Evolutionary conservation across 2,329 filamentous ascomycete species (phyloP).

Genomic region (Xylariaceae sp.): DNA sequence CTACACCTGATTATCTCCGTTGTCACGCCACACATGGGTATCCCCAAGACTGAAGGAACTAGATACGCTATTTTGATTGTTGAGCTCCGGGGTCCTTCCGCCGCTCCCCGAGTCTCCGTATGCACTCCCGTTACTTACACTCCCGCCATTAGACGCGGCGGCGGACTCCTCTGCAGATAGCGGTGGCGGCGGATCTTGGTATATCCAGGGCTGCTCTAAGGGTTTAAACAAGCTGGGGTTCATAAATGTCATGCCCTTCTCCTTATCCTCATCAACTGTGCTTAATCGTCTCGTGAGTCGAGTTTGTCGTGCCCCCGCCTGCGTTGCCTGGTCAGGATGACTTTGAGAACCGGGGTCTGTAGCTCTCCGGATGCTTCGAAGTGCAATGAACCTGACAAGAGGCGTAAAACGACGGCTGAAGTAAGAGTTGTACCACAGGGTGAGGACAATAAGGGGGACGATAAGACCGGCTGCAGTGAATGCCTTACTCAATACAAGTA

Average conservation of each 20-base stretch:
- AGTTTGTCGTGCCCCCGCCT: conserved; percentile 31
- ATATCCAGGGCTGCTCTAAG: conserved; percentile 69
- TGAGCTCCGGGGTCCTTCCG: conserved; percentile 4
- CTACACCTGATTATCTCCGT: conserved; percentile 19
- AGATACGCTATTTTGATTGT: conserved; percentile 20
- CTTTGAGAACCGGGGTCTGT: conserved; percentile 45
- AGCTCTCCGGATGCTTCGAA: conserved; percentile 73
- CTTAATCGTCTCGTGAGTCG: conserved; percentile 48
- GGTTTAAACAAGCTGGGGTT: conserved; percentile 70
- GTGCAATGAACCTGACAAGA: conserved; percentile 85
- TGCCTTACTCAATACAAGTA: conserved; percentile 70
- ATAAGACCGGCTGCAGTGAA: conserved; percentile 70
- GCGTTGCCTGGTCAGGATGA: conserved; percentile 37
- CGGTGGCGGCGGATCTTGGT: conserved; percentile 47
- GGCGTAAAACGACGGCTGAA: conserved; percentile 80
- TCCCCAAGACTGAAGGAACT: conserved; percentile 27
- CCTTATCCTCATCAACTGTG: conserved; percentile 68
- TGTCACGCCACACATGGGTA: conserved; percentile 25
- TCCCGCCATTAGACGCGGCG: conserved; percentile 2
- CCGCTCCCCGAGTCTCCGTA: conserved; percentile 1
- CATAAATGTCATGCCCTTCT: conserved; percentile 66
- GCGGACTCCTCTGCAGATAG: conserved; percentile 16
- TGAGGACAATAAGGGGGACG: conserved; percentile 71
- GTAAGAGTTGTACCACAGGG: conserved; percentile 85
- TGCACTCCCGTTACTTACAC: not conserved